A percentile compares a stretch with the other conserved stretches of the same genome.
phyloP scores from a whole-genome alignment of 179 eudicot species.

The Heliamphora ciliata region DNA sequence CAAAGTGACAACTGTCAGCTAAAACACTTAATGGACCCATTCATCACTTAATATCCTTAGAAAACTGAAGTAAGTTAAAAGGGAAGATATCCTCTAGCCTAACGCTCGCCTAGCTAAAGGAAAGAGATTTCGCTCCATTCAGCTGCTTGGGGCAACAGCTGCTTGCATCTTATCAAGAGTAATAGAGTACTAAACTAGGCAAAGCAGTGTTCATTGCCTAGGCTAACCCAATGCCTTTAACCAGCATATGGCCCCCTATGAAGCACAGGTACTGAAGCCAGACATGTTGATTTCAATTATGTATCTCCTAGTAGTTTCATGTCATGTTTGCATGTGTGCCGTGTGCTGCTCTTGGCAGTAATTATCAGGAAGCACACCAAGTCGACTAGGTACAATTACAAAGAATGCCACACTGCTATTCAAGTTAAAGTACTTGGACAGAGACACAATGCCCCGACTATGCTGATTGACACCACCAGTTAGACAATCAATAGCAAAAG shows the following conservation, averaged over 20 bases:
- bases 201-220: neutral
- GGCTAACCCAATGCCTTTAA: neutral
- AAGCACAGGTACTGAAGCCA: too few species aligned
- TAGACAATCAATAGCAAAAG: neutral
- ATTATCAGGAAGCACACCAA: constrained; percentile 5
- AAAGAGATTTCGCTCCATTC: too few species aligned
- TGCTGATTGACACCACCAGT: neutral
- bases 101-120: neutral
- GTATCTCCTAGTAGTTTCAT: too few species aligned
- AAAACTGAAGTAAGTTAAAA: neutral
- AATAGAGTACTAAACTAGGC: neutral
- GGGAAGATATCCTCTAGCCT: too few species aligned
- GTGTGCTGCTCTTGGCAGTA: neutral
- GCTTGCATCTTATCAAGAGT: neutral
- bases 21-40: neutral
- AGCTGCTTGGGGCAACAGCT: neutral
- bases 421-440: neutral
- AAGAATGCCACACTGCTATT: neutral
- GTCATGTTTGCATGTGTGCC: too few species aligned
- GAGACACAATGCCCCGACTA: neutral
- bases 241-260: neutral
- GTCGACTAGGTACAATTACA: neutral
- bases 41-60: neutral
- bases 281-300: too few species aligned
- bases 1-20: neutral